phyloP scores from a whole-genome alignment of 2,329 filamentous ascomycete genomes.

The Aspergillus glaucus region DNA sequence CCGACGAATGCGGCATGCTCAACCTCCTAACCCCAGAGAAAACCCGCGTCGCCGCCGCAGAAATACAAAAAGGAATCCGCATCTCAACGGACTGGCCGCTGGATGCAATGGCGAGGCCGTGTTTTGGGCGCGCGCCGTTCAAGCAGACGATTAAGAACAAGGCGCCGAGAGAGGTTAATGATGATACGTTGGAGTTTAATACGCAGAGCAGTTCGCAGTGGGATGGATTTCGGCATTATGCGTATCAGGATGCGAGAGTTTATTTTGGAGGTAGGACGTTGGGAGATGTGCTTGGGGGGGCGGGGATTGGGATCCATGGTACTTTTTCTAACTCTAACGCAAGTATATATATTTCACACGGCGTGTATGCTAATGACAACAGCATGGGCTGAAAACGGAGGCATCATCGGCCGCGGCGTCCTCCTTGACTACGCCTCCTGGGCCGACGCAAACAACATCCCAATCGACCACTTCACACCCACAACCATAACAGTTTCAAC shows the following conservation, averaged over 20 bases:
- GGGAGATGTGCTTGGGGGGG: slow-evolving; percentile 30
- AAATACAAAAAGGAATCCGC: slow-evolving; percentile 36
- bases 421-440: slow-evolving; percentile 43
- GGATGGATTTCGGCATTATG: slow-evolving; percentile 36
- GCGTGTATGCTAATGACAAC: slow-evolving; percentile 1
- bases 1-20: slow-evolving; percentile 50
- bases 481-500: slow-evolving; percentile 39
- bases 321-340: too few relatives aligned
- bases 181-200: slow-evolving; percentile 56
- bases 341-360: too few relatives aligned
- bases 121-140: slow-evolving; percentile 53
- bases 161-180: slow-evolving; percentile 50
- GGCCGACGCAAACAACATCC: slow-evolving; percentile 33
- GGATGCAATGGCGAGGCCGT: slow-evolving; percentile 47
- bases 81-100: slow-evolving; percentile 58
- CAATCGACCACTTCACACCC: slow-evolving; percentile 36
- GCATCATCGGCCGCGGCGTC: slow-evolving; percentile 44
- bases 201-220: slow-evolving; percentile 54
- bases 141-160: slow-evolving; percentile 50
- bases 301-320: slow-evolving; percentile 38
- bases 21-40: slow-evolving; percentile 49
- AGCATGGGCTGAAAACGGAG: slow-evolving; percentile 34
- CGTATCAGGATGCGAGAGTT: slow-evolving; percentile 34
- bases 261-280: slow-evolving; percentile 40
- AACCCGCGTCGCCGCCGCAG: slow-evolving; percentile 37